Conservation (phyloP, 179 eudicot species). For the Carnegiea gigantea region DNA sequence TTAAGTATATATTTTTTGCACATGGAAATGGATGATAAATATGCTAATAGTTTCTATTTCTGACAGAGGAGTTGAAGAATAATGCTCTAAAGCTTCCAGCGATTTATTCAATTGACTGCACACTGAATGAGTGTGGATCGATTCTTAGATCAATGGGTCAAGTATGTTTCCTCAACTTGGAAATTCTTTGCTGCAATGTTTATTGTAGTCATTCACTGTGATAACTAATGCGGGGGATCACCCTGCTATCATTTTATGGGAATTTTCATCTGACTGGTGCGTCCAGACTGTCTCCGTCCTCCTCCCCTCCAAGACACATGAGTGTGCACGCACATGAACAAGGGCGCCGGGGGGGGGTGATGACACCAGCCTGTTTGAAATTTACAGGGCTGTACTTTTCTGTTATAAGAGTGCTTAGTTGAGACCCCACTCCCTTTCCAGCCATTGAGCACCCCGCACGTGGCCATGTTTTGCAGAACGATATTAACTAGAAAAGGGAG, state of each 20-base stretch:
- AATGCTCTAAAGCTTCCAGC: slow-evolving; percentile 48
- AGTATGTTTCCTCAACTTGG: slow-evolving; percentile 35
- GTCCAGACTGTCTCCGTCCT: not conserved
- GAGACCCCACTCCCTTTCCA: not conserved
- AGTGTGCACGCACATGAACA: too few relatives aligned
- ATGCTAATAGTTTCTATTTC: slow-evolving; percentile 34
- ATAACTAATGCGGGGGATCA: not conserved
- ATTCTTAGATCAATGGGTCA: slow-evolving; percentile 56
- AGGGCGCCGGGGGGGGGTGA: too few relatives aligned
- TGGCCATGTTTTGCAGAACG: not conserved
- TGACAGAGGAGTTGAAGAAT: slow-evolving; percentile 55
- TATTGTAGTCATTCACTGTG: not conserved
- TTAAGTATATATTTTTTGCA: not conserved
- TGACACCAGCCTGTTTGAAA: not conserved
- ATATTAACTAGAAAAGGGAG: not conserved
- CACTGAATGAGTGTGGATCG: slow-evolving; percentile 72
- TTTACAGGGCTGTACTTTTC: not conserved
- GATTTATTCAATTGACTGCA: slow-evolving; percentile 83
- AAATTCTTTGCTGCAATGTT: not conserved
- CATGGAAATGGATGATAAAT: not conserved
- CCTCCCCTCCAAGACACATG: too few relatives aligned
- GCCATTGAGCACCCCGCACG: not conserved
- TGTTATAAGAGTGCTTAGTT: not conserved
- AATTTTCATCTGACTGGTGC: not conserved
- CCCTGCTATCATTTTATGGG: not conserved